A percentile compares a stretch with the other conserved stretches of the same genome.
phyloP scores from a whole-genome alignment of 257 asterid genomes.

The Solanum corneliomulleri region DNA sequence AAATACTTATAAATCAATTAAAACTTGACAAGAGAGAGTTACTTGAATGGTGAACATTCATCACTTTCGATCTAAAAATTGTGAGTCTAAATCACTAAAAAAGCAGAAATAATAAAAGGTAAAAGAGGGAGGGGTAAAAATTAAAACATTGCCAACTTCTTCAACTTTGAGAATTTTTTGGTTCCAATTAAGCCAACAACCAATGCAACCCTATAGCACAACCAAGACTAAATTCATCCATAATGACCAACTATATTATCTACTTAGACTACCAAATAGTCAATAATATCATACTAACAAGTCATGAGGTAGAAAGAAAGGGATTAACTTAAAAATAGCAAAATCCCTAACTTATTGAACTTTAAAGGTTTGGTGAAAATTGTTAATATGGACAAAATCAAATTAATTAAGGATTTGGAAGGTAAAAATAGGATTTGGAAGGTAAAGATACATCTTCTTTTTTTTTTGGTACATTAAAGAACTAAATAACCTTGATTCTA shows the following conservation, averaged over 20 bases:
- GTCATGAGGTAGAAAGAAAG: not conserved
- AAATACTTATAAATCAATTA: too few species aligned
- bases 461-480: not conserved
- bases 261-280: not conserved
- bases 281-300: not conserved
- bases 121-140: not conserved
- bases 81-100: rapidly evolving
- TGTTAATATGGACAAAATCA: not conserved
- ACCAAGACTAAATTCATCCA: too few species aligned
- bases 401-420: not conserved
- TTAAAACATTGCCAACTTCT: not conserved
- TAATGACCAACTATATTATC: not conserved
- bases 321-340: not conserved
- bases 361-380: not conserved
- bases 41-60: rapidly evolving
- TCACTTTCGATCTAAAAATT: too few species aligned
- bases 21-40: not conserved
- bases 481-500: not conserved
- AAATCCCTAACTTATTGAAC: not conserved
- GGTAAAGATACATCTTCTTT: not conserved
- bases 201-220: not conserved
- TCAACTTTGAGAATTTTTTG: not conserved
- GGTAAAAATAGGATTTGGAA: not conserved
- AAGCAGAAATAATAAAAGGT: too few species aligned
- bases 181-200: not conserved